Percentiles rank a stretch among this genome's conserved stretches.
phyloP scores from a whole-genome alignment of 176 grass and related monocot genomes.

The Paspalum vaginatum region DNA sequence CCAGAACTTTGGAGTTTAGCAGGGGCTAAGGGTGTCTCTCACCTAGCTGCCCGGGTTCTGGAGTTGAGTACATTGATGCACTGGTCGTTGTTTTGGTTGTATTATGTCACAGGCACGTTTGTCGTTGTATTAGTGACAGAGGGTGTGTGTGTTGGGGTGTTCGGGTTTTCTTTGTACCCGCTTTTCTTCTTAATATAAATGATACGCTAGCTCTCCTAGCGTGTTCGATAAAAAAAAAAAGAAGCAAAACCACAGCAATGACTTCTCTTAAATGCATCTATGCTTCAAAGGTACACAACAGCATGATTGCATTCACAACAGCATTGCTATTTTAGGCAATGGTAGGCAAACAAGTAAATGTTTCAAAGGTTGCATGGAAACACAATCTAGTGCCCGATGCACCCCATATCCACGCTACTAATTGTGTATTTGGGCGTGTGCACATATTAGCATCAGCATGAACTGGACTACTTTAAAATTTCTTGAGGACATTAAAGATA shows the following conservation, averaged over 20 bases:
- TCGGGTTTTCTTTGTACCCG: no score
- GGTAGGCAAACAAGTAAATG: not conserved
- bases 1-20: no score
- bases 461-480: not conserved
- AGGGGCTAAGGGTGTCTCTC: no score
- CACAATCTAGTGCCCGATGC: not conserved
- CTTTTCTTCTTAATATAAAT: no score
- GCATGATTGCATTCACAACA: not conserved
- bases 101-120: no score
- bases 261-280: not conserved
- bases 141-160: no score
- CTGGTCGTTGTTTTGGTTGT: no score
- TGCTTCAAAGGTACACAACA: not conserved
- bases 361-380: not conserved
- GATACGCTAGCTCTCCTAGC: no score
- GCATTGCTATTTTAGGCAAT: not conserved
- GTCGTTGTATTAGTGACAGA: no score
- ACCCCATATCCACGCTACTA: not conserved
- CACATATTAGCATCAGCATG: not conserved
- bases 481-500: not conserved
- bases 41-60: no score
- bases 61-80: no score
- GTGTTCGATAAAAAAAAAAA: no score
- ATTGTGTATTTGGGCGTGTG: not conserved
- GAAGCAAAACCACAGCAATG: constrained; percentile 8